Percentiles rank a stretch among this genome's conserved stretches.
Evolutionary conservation across 2,329 filamentous ascomycete species (phyloP).

Genomic region (Fusarium humuli): DNA sequence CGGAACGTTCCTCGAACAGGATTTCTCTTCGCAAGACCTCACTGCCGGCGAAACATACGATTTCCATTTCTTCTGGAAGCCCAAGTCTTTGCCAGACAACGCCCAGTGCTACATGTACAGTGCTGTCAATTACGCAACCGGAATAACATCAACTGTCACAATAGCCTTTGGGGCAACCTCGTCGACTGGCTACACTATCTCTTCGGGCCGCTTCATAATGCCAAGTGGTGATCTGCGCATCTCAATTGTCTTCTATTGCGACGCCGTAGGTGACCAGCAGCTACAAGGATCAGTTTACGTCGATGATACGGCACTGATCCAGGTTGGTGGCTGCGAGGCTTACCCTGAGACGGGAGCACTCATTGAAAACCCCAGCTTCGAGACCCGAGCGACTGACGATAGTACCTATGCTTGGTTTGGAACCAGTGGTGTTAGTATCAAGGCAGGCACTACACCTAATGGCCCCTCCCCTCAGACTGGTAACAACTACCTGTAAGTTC

Average conservation of each 20-base stretch:
- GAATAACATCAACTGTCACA: too few species aligned
- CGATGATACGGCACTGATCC: constrained; percentile 9
- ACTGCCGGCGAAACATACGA: background rate
- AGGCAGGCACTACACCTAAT: background rate
- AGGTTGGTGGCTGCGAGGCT: constrained; percentile 2
- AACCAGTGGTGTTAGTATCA: background rate
- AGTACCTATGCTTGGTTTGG: constrained; percentile 18
- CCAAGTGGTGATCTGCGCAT: background rate
- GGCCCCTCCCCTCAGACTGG: background rate
- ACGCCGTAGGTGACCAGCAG: background rate
- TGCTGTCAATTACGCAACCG: background rate
- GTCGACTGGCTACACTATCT: constrained; percentile 2
- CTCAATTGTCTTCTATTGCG: background rate
- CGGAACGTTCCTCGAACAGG: background rate
- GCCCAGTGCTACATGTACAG: background rate
- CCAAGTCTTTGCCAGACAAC: background rate
- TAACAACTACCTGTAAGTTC: background rate
- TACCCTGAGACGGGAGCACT: constrained; percentile 5
- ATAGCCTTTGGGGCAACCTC: background rate
- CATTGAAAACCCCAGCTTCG: constrained; percentile 9
- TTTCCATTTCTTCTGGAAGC: constrained; percentile 21
- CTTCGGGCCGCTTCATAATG: background rate
- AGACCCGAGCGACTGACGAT: background rate
- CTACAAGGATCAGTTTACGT: background rate
- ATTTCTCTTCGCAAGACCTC: rapidly evolving